Conservation (phyloP, 345 rosid species). For the Lepidium africanum region DNA sequence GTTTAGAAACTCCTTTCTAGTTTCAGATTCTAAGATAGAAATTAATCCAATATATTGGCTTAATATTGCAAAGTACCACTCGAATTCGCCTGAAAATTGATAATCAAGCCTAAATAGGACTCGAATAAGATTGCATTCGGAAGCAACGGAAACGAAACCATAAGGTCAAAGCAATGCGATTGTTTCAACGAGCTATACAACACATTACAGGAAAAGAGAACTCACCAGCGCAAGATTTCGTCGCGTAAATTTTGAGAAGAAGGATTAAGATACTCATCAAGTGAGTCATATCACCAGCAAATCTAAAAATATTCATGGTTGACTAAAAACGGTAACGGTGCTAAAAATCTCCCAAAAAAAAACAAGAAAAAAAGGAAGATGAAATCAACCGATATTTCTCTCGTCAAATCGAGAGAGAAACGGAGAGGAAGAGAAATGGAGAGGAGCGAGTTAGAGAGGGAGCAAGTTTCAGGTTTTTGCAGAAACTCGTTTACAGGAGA, state of each 20-base stretch:
- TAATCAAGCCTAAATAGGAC: background rate
- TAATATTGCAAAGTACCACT: background rate
- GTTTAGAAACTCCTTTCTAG: background rate
- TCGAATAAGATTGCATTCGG: background rate
- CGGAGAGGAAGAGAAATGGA: background rate
- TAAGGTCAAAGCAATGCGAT: conserved; percentile 15
- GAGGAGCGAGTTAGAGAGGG: background rate
- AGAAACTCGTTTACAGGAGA: conserved; percentile 7
- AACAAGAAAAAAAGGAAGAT: background rate
- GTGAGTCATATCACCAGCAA: conserved; percentile 95
- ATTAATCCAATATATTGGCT: conserved; percentile 4
- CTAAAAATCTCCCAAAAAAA: background rate
- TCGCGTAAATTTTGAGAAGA: conserved; percentile 96
- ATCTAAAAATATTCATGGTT: conserved; percentile 89
- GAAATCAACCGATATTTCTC: conserved; percentile 1
- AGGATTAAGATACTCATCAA: conserved; percentile 77
- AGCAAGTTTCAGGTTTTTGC: conserved; percentile 23
- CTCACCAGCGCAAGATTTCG: conserved; percentile 85
- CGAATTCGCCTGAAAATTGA: background rate
- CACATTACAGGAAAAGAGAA: background rate
- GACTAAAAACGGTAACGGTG: conserved; percentile 12
- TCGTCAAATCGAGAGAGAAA: conserved; percentile 11
- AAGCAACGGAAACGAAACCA: background rate
- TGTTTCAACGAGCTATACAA: conserved; percentile 11
- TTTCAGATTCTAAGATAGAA: background rate